Base-by-base conservation (phyloP, 1,139 yeast genomes). In the Zygoascus hellenicus region DNA sequence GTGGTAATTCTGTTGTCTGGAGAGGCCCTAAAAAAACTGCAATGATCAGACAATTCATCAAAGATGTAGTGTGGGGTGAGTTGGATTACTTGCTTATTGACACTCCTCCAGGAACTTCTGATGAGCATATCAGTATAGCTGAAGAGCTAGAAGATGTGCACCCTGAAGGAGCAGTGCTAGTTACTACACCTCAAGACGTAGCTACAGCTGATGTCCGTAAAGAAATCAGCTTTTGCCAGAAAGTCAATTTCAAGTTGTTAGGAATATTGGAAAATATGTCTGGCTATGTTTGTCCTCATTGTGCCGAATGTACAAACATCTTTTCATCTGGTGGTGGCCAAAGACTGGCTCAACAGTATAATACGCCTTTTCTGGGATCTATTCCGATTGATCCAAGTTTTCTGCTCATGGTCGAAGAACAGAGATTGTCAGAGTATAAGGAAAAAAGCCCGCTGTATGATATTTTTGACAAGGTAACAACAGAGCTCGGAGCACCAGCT, bases 81-180 rank as follows among this genome's bases (percentile, higher is more conserved):
- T 61, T 71, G 42, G 97, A 90, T 64, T 94, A 87, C 61, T 68
- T 94, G 48, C 69, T 94, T 38, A 90, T 94, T 7, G 99, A 94
- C 61, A 92, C 99, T 0, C 99, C 99, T 0, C 99, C 99, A 0
- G 99, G 99, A 0, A 92, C 99, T 0, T 84, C 96, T 0, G 99
- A 94, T 64, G 99, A 94, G 64, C 99, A 94, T 65, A 92, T 94
- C 39, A 90, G 97, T 2, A 83, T 94, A 29, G 97, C 97, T 1
- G 97, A 94, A 63, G 95, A 88, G 62, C 72, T 92, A 44, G 68
- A 86, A 50, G 77, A 71, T 60, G 81, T 84, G 9, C 76, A 78
- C 1, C 90, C 95, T 1, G 96, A 88, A 58, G 97, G 98, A 0
- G 96, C 96, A 0, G 79, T 94, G 3, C 77, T 94, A 6, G 98